Conservation (phyloP, 2,329 filamentous ascomycete genomes). For the Xylaria hypoxylon region DNA sequence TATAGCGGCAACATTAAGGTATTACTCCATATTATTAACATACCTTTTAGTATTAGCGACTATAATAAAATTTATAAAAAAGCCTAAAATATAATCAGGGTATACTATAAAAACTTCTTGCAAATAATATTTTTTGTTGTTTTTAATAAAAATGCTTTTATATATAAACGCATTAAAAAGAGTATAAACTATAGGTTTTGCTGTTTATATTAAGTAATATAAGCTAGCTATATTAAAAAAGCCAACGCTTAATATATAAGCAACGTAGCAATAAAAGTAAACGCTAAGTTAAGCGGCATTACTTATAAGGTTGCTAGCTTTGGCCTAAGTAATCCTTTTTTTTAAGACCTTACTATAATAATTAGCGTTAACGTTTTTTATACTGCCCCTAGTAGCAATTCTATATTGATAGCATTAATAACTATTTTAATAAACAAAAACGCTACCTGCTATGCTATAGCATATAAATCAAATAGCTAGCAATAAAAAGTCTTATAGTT, state of each 20-base stretch:
- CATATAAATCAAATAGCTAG: conserved; percentile 84
- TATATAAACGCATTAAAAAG: conserved; percentile 90
- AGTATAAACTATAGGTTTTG: conserved; percentile 86
- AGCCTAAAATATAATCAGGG: conserved; percentile 67
- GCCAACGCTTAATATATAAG: conserved; percentile 87
- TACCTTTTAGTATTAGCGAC: conserved; percentile 56
- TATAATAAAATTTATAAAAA: conserved; percentile 65
- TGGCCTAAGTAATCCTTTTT: conserved; percentile 55
- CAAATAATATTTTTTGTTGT: conserved; percentile 86
- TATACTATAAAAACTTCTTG: conserved; percentile 66
- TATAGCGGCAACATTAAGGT: conserved; percentile 61
- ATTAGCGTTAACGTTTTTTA: conserved; percentile 95
- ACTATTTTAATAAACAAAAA: conserved; percentile 81
- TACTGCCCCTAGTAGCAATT: conserved; percentile 72
- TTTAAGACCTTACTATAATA: conserved; percentile 75
- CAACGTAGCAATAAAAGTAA: conserved; percentile 97
- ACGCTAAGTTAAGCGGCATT: conserved; percentile 90
- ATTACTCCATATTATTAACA: conserved; percentile 52
- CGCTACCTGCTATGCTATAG: conserved; percentile 80
- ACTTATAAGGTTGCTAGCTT: conserved; percentile 65
- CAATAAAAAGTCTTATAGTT: conserved; percentile 82
- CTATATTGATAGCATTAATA: conserved; percentile 86
- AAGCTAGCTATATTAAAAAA: conserved; percentile 74
- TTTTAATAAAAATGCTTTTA: conserved; percentile 73
- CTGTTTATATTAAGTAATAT: conserved; percentile 84